Conservation (phyloP, 2,329 filamentous ascomycete genomes). For the Ceratocystis smalleyi region DNA sequence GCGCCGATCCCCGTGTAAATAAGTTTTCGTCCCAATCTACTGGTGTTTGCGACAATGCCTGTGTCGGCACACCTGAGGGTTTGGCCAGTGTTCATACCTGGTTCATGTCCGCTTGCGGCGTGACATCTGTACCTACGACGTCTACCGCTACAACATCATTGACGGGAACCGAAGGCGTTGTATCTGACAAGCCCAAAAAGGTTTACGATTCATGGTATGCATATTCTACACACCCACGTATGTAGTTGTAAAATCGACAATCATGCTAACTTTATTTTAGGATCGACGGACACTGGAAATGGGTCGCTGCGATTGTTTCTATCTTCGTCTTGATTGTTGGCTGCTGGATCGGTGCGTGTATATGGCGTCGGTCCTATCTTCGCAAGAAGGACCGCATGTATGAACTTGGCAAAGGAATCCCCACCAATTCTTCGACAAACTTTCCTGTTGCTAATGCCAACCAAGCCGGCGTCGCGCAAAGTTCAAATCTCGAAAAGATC, state of each 20-base stretch:
- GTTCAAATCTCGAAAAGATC: constrained; percentile 24
- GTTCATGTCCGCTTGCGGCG: constrained; percentile 52
- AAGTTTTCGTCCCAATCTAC: constrained; percentile 40
- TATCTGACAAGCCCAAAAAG: constrained; percentile 1
- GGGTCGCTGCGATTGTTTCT: constrained; percentile 68
- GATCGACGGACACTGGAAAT: constrained; percentile 57
- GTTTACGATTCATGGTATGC: constrained; percentile 13
- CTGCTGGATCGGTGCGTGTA: constrained; percentile 51
- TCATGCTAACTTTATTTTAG: constrained; percentile 27
- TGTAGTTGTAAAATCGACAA: not conserved
- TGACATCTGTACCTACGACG: constrained; percentile 20
- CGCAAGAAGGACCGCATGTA: constrained; percentile 48
- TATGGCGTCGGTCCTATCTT: constrained; percentile 59
- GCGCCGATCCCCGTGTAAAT: constrained; percentile 43
- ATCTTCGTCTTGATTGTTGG: constrained; percentile 52
- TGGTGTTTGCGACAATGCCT: constrained; percentile 47
- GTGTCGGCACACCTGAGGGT: constrained; percentile 29
- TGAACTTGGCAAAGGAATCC: constrained; percentile 30
- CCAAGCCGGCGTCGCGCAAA: not conserved
- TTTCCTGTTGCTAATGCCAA: constrained; percentile 7
- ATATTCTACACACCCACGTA: not conserved
- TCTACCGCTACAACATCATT: constrained; percentile 17
- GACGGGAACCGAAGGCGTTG: not conserved
- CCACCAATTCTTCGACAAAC: constrained; percentile 20
- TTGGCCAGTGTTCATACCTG: constrained; percentile 48